phyloP scores from a whole-genome alignment of 305 asterid species.

The Stenogyne calaminthoides region DNA sequence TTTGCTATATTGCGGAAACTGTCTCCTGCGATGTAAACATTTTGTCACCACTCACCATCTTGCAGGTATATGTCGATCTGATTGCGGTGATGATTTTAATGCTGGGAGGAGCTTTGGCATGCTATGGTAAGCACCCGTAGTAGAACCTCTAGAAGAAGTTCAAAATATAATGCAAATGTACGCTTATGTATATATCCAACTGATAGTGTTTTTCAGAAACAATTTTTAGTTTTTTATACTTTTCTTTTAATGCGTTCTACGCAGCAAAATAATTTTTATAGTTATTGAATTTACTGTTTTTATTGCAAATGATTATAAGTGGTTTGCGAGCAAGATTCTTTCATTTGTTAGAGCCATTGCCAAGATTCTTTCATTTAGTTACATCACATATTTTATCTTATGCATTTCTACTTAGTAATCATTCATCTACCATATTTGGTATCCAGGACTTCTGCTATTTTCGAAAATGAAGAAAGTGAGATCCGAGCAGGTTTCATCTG shows the following conservation, averaged over 20 bases:
- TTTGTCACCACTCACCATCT: constrained; percentile 8
- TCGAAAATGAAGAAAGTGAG: constrained; percentile 94
- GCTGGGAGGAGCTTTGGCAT: constrained; percentile 89
- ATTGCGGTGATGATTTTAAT: constrained; percentile 60
- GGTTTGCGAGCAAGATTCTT: background rate
- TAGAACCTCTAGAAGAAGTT: constrained; percentile 1
- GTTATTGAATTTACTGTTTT: background rate
- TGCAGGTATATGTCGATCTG: constrained; percentile 85
- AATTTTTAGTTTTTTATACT: background rate
- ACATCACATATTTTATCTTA: background rate
- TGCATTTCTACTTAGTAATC: constrained; percentile 9
- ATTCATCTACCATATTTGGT: constrained; percentile 28
- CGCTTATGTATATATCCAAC: background rate
- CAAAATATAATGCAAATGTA: background rate
- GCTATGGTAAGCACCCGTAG: constrained; percentile 67
- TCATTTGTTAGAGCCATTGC: too few species aligned
- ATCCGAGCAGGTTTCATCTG: constrained; percentile 83
- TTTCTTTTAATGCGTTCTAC: background rate
- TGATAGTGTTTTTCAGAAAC: too few species aligned
- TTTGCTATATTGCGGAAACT: background rate
- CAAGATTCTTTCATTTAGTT: background rate
- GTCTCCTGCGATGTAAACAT: too few species aligned
- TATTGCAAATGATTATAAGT: background rate
- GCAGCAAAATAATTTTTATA: too few species aligned
- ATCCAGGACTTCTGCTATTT: constrained; percentile 76